Conservation (phyloP, 805 yeast genomes). For the Wickerhamiella siamensis region DNA sequence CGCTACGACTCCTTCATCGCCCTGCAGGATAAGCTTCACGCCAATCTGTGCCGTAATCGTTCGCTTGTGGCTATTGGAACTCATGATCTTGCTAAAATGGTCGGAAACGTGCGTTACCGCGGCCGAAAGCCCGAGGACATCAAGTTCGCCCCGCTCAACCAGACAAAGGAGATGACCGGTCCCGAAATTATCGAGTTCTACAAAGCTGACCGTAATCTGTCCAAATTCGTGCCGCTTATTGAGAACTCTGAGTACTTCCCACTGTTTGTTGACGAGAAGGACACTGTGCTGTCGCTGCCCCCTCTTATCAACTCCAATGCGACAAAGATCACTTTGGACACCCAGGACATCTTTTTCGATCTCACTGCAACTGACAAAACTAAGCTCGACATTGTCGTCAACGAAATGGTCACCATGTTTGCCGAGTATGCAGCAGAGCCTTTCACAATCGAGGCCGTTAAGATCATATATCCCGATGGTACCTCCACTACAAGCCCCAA, state of each 20-base stretch:
- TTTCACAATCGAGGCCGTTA: slow-evolving; percentile 81
- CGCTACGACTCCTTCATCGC: slow-evolving; percentile 89
- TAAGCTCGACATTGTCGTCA: slow-evolving; percentile 82
- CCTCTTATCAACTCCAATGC: slow-evolving; percentile 91
- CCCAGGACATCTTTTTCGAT: slow-evolving; percentile 82
- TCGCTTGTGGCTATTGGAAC: slow-evolving; percentile 97
- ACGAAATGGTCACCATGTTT: slow-evolving; percentile 91
- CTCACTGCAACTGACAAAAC: slow-evolving; percentile 92
- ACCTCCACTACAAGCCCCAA: slow-evolving; percentile 67
- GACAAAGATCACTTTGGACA: slow-evolving; percentile 72
- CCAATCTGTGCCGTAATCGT: slow-evolving; percentile 93
- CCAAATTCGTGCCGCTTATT: slow-evolving; percentile 78
- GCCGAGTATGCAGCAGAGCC: slow-evolving; percentile 70
- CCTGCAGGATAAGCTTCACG: slow-evolving; percentile 88
- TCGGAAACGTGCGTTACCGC: slow-evolving; percentile 76
- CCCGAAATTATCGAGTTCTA: slow-evolving; percentile 74
- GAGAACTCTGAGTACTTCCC: slow-evolving; percentile 83
- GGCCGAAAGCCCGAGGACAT: slow-evolving; percentile 70
- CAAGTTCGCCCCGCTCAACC: slow-evolving; percentile 35
- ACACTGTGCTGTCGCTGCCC: slow-evolving; percentile 80
- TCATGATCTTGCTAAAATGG: slow-evolving; percentile 73
- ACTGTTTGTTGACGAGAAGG: slow-evolving; percentile 63
- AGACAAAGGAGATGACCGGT: slow-evolving; percentile 45
- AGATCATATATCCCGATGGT: slow-evolving; percentile 61
- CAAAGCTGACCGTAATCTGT: slow-evolving; percentile 77